Evolutionary conservation across 2,329 filamentous ascomycete genomes (phyloP).

Genomic region (Microsporum audouinii): DNA sequence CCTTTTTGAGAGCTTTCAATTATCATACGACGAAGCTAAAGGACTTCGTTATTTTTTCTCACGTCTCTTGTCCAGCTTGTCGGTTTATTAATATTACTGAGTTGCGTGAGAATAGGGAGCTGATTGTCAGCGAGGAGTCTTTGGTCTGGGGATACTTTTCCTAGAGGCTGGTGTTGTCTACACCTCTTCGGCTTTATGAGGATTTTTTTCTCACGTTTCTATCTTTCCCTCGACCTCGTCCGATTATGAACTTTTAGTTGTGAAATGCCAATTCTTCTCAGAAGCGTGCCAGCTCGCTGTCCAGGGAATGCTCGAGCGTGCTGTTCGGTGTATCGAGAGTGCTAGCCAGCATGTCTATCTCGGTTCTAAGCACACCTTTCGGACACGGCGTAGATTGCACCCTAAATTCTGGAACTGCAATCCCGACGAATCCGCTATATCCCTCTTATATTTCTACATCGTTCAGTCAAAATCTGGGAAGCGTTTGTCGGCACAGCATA

Average conservation of each 20-base stretch:
- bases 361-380: constrained; percentile 30
- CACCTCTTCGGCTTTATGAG: not conserved
- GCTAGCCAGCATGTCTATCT: constrained; percentile 37
- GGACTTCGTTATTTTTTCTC: not conserved
- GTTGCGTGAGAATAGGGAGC: no score
- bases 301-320: constrained; percentile 41
- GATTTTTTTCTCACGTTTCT: not conserved
- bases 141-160: not conserved
- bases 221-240: not conserved
- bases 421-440: constrained; percentile 20
- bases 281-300: not conserved
- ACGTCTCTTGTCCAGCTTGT: not conserved
- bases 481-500: not conserved
- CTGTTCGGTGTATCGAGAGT: constrained; percentile 40
- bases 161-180: not conserved
- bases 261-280: constrained; percentile 9
- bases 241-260: not conserved
- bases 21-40: not conserved
- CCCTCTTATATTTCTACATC: constrained; percentile 19
- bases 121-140: not conserved
- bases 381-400: constrained; percentile 26
- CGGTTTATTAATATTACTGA: not conserved
- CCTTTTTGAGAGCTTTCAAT: not conserved
- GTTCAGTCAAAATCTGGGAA: not conserved
- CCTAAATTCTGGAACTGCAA: constrained; percentile 28